Percentiles rank a stretch among this genome's conserved stretches.
Evolutionary conservation across 1,139 yeast genomes (phyloP).

Genomic region (Magnusiomyces tetraspermus): DNA sequence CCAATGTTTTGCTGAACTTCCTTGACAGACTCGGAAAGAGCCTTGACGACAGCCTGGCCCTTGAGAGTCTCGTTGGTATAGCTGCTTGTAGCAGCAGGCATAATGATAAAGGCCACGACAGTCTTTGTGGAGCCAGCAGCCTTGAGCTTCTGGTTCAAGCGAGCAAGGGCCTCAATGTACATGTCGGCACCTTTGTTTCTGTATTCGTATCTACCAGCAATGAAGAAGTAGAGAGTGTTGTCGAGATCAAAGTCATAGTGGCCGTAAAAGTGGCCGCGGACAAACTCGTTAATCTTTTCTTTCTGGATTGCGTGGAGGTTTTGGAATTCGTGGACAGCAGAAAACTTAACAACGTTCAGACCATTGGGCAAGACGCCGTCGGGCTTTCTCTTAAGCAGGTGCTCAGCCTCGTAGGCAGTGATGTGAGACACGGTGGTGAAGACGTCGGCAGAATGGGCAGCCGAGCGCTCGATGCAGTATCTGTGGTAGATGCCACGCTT

Average conservation of each 20-base stretch:
- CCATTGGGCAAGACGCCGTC: conserved; percentile 98
- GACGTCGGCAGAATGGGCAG: conserved; percentile 95
- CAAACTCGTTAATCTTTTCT: conserved; percentile 86
- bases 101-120: conserved; percentile 94
- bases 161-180: conserved; percentile 85
- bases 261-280: conserved; percentile 95
- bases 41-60: conserved; percentile 93
- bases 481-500: conserved; percentile 95
- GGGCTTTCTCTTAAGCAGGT: conserved; percentile 85
- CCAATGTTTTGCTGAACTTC: conserved; percentile 88
- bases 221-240: conserved; percentile 87
- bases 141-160: conserved; percentile 81
- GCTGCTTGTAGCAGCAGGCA: conserved; percentile 93
- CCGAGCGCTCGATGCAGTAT: conserved; percentile 92
- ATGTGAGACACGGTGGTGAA: conserved; percentile 96
- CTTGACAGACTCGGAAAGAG: conserved; percentile 78
- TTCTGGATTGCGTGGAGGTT: conserved; percentile 87
- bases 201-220: conserved; percentile 95
- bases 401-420: conserved; percentile 92
- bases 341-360: conserved; percentile 87
- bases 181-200: conserved; percentile 96
- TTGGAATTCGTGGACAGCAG: conserved; percentile 96
- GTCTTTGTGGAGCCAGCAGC: conserved; percentile 77
- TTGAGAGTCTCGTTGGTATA: conserved; percentile 92
- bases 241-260: conserved; percentile 91